Evolutionary conservation across 2,329 filamentous ascomycete species (phyloP), one percentile per base, ranked within the genome.

Genomic region (Dactylellina leptospora): DNA sequence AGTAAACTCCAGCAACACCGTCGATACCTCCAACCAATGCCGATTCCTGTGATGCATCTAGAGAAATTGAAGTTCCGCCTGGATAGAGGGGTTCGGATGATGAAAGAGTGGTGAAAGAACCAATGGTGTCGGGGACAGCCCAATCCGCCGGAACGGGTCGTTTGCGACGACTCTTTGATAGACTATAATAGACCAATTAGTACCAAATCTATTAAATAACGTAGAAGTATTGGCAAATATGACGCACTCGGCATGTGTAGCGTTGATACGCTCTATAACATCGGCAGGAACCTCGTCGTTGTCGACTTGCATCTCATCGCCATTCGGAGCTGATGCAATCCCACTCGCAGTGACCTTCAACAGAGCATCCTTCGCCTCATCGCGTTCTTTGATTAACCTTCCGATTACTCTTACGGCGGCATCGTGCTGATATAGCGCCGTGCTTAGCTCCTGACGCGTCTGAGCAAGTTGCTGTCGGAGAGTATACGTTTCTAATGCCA

Each of bases 351-450:
- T 91, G 11, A 97, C 86, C 79, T 91, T 92, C 33, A 92, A 92
- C 55, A 99, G 82, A 11, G 95, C 91, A 80, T 95, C 90, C 75
- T 93, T 86, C 47, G 95, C 93, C 80, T 97, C 93, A 77, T 99
- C 93, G 74, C 95, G 84, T 83, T 99, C 95, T 79, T 87, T 89
- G n/a, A 90, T 90, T 79, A 99, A 80, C 50, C 93, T 87, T 75
- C 92, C 92, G 81, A 99, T 96, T 51, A 99, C 95, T 74, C 95
- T 86, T 53, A 96, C 88, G n/a, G 95, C 95, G 1, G 95, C 93
- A 83, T 99, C 95, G 77, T 97, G 91, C 81, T 97, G 93, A 81
- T 99, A 99, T 22, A 99, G 84, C 0, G 95, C 91, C 0, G 92
- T 95, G 63, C 92, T 92, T 63, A 99, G 86, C 82, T 99, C 95